Percentiles rank a stretch among this genome's conserved stretches.
These are phyloP conservation scores for Staphylotrichum tortipilum DNA, from an alignment of 495 filamentous ascomycete genomes.

Conservation along the genomic window DNA sequence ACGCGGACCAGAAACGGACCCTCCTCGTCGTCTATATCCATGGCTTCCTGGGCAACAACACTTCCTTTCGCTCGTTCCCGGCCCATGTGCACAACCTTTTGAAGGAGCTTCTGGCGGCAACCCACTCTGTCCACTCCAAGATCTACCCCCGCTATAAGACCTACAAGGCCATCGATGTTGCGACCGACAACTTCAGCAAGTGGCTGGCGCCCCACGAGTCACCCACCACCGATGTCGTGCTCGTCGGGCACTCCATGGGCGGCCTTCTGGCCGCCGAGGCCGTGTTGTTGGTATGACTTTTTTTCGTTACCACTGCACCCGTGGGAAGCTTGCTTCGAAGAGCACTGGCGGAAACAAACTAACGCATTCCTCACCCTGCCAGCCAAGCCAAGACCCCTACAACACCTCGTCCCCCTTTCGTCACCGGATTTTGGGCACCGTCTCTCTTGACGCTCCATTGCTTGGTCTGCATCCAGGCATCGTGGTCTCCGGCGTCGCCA, in stretches of 20 bases:
- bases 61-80: slow-evolving; percentile 80
- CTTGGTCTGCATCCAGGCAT: slow-evolving; percentile 86
- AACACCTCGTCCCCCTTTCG: slow-evolving; percentile 35
- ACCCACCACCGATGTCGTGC: slow-evolving; percentile 63
- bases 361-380: neutral
- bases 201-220: slow-evolving; percentile 80
- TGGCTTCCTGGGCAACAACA: slow-evolving; percentile 87
- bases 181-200: slow-evolving; percentile 67
- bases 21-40: slow-evolving; percentile 81
- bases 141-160: slow-evolving; percentile 90
- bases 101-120: slow-evolving; percentile 55
- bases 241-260: slow-evolving; percentile 88
- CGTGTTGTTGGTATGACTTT: slow-evolving; percentile 46
- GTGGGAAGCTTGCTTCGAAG: too few species aligned
- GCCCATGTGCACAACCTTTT: slow-evolving; percentile 77
- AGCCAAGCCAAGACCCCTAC: slow-evolving; percentile 12
- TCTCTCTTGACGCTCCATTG: slow-evolving; percentile 83
- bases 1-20: slow-evolving; percentile 41
- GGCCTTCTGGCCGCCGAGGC: slow-evolving; percentile 77
- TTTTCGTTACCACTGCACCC: too few species aligned
- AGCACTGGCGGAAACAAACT: too few species aligned
- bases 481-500: slow-evolving; percentile 66
- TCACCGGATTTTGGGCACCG: slow-evolving; percentile 73
- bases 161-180: slow-evolving; percentile 61
- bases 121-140: slow-evolving; percentile 77